phyloP scores from a whole-genome alignment of 208 protist genomes.

The Wallacemonas sp. region DNA sequence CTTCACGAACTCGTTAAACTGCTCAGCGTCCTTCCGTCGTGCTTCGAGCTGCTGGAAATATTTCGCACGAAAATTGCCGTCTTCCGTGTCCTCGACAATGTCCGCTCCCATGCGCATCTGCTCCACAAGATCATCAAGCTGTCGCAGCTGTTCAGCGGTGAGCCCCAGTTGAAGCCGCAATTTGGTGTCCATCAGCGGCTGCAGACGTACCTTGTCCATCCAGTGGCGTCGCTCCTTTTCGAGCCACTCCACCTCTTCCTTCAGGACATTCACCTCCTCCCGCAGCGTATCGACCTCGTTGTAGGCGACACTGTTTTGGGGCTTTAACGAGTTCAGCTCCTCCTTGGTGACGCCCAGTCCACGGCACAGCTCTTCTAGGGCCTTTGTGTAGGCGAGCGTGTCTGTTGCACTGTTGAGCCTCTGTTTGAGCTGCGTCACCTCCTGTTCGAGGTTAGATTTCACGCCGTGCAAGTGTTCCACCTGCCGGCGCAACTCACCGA shows the following conservation, averaged over 20 bases:
- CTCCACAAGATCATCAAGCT: conserved; percentile 80
- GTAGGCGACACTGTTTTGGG: conserved; percentile 52
- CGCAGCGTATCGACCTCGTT: conserved; percentile 83
- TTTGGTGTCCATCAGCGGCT: conserved; percentile 87
- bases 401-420: conserved; percentile 83
- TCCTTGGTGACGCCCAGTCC: conserved; percentile 80
- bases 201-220: conserved; percentile 91
- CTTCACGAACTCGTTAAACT: conserved; percentile 81
- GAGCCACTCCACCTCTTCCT: conserved; percentile 88
- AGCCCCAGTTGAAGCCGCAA: conserved; percentile 84
- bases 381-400: conserved; percentile 77
- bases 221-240: conserved; percentile 86
- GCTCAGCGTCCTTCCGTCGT: conserved; percentile 60
- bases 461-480: conserved; percentile 54
- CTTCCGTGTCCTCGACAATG: conserved; percentile 60
- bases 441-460: conserved; percentile 69
- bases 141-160: conserved; percentile 75
- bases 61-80: conserved; percentile 74
- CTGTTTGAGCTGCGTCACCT: conserved; percentile 83
- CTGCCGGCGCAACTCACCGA: conserved; percentile 61
- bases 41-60: conserved; percentile 72
- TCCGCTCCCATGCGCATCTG: conserved; percentile 76
- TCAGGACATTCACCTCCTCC: conserved; percentile 71
- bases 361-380: conserved; percentile 79
- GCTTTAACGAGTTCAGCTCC: conserved; percentile 82